Percentiles rank a stretch among this genome's conserved stretches.
Conservation (phyloP, 2,329 filamentous ascomycete species). For the Stagonosporopsis cucurbitacearum region DNA sequence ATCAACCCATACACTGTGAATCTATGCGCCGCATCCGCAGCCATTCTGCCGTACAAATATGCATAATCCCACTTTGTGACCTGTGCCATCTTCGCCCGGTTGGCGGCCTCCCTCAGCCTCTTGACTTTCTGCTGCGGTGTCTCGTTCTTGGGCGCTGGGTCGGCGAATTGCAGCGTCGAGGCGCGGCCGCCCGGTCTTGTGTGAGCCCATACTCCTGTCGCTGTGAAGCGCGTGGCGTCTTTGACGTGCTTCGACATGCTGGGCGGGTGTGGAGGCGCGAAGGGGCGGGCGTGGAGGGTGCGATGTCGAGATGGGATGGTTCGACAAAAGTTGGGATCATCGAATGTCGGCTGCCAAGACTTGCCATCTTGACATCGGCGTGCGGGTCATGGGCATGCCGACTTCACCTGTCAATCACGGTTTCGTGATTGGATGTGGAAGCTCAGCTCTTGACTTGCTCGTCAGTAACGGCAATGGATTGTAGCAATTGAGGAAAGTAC, state of each 20-base stretch:
- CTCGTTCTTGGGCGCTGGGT: constrained; percentile 54
- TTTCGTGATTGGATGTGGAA: not conserved
- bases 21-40: constrained; percentile 67
- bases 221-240: constrained; percentile 81
- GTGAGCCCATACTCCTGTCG: constrained; percentile 72
- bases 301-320: constrained; percentile 39
- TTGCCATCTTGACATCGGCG: constrained; percentile 17
- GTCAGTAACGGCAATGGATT: not conserved
- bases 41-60: constrained; percentile 46
- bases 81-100: constrained; percentile 56
- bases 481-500: not conserved
- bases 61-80: constrained; percentile 60
- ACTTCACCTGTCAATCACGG: constrained; percentile 1
- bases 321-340: constrained; percentile 43
- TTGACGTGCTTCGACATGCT: constrained; percentile 71
- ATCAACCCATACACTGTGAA: constrained; percentile 66
- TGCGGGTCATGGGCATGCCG: constrained; percentile 5
- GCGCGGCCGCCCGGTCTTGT: constrained; percentile 61
- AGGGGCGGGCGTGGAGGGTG: constrained; percentile 20
- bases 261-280: constrained; percentile 7
- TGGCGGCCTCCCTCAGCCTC: constrained; percentile 57
- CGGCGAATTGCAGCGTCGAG: constrained; percentile 49
- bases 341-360: constrained; percentile 38
- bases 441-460: not conserved
- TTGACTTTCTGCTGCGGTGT: constrained; percentile 62